Evolutionary conservation across 106 monocot genomes (phyloP).

Genomic region (Xerophyta viscosa): DNA sequence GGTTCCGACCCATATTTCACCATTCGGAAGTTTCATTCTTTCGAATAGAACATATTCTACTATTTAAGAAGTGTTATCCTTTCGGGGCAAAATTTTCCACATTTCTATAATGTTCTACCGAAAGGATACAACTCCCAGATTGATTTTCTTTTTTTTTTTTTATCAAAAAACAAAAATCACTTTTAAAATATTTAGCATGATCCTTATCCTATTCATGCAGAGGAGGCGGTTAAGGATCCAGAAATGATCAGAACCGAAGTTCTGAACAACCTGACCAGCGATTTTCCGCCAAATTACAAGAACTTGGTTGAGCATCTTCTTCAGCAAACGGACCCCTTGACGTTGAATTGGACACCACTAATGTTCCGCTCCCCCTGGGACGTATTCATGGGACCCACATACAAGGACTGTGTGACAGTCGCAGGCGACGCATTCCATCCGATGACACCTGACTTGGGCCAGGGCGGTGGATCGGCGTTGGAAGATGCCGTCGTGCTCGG

Average conservation of each 20-base stretch:
- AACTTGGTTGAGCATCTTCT: too few relatives aligned
- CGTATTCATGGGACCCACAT: constrained; percentile 7
- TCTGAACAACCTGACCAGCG: constrained; percentile 15
- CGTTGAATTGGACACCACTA: constrained; percentile 29
- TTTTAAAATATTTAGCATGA: too few relatives aligned
- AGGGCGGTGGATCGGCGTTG: constrained; percentile 33
- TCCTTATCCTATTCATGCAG: too few relatives aligned
- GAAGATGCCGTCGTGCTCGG: constrained; percentile 50
- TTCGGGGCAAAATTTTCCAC: too few relatives aligned
- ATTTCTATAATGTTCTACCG: too few relatives aligned
- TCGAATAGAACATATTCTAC: too few relatives aligned
- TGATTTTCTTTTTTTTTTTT: too few relatives aligned
- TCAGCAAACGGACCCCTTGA: constrained; percentile 13
- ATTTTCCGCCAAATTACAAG: constrained; percentile 17
- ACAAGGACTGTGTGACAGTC: constrained; percentile 25
- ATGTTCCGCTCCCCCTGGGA: constrained; percentile 34
- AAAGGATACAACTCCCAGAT: too few relatives aligned
- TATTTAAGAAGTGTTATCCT: too few relatives aligned
- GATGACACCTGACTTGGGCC: constrained; percentile 40
- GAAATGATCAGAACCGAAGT: constrained; percentile 18
- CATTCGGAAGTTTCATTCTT: too few relatives aligned
- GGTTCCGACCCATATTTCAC: too few relatives aligned
- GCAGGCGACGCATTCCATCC: constrained; percentile 49
- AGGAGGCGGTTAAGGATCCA: constrained; percentile 12
- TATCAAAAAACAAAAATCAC: too few relatives aligned